Percentiles rank a stretch among this genome's conserved stretches.
phyloP scores from a whole-genome alignment of 805 yeast species.

The Yarrowia sp. region DNA sequence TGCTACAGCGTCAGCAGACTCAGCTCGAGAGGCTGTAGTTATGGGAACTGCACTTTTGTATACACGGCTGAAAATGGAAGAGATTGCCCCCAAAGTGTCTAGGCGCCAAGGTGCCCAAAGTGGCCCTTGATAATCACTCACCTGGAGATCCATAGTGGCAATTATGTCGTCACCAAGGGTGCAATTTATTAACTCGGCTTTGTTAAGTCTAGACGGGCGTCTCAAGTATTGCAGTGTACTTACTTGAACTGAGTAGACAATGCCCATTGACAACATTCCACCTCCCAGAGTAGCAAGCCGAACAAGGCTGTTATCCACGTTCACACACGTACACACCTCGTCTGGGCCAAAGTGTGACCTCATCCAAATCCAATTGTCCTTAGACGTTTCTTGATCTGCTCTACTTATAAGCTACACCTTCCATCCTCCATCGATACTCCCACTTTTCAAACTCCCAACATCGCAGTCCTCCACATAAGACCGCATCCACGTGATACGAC shows the following conservation, averaged over 20 bases:
- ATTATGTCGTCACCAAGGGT: no score
- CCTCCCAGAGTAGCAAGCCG: no score
- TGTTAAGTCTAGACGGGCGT: not conserved
- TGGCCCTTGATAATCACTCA: slow-evolving; percentile 1
- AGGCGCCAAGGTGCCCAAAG: not conserved
- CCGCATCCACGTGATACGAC: slow-evolving; percentile 33
- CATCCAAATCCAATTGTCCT: slow-evolving; percentile 9
- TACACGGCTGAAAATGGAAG: slow-evolving; percentile 9
- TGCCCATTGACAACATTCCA: no score
- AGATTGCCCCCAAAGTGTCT: slow-evolving; percentile 7
- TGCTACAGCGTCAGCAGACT: slow-evolving; percentile 2
- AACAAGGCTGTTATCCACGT: no score
- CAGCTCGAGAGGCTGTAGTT: slow-evolving; percentile 3
- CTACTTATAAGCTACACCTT: slow-evolving; percentile 2
- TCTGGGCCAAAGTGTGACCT: no score
- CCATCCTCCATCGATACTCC: not conserved
- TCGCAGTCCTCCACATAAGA: not conserved
- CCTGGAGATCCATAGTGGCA: no score
- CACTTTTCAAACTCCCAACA: slow-evolving; percentile 16
- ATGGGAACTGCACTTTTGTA: slow-evolving; percentile 5
- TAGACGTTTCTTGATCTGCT: not conserved
- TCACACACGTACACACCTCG: no score
- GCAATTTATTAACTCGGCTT: not conserved
- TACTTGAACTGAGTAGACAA: no score
- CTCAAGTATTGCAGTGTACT: no score